Evolutionary conservation across 768 basidiomycete genomes (phyloP).

Genomic region (Mycena venus): DNA sequence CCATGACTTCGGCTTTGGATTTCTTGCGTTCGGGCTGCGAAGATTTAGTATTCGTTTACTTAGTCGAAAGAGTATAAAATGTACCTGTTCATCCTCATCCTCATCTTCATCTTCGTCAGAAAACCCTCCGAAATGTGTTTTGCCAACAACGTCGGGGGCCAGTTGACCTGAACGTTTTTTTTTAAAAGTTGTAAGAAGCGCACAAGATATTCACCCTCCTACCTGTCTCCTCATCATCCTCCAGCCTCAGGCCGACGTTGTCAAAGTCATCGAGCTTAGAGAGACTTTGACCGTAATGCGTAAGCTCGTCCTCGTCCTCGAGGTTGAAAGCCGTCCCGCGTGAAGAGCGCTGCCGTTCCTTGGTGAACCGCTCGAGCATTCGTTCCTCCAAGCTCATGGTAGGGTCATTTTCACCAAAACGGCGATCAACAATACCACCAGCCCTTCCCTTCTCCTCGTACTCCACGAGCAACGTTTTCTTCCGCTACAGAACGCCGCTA

Average conservation of each 20-base stretch:
- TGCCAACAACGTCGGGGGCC: slow-evolving; percentile 73
- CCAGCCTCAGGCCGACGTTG: slow-evolving; percentile 71
- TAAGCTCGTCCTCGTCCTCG: slow-evolving; percentile 92
- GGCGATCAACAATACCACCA: slow-evolving; percentile 92
- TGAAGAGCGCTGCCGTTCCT: slow-evolving; percentile 84
- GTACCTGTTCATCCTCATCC: slow-evolving; percentile 62
- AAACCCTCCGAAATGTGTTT: slow-evolving; percentile 90
- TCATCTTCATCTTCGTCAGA: slow-evolving; percentile 72
- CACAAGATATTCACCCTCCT: slow-evolving; percentile 18
- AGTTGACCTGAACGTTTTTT: slow-evolving; percentile 69
- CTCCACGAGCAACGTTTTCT: slow-evolving; percentile 90
- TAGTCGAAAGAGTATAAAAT: background rate
- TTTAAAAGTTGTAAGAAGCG: background rate
- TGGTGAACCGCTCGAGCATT: slow-evolving; percentile 96
- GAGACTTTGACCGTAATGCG: slow-evolving; percentile 91
- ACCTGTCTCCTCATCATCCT: slow-evolving; percentile 70
- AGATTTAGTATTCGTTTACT: slow-evolving; percentile 16
- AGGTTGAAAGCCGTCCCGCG: slow-evolving; percentile 89
- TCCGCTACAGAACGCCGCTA: slow-evolving; percentile 69
- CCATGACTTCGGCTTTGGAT: slow-evolving; percentile 96
- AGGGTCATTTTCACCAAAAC: slow-evolving; percentile 96
- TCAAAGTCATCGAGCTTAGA: slow-evolving; percentile 91
- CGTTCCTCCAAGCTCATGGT: slow-evolving; percentile 95
- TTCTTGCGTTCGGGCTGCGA: slow-evolving; percentile 86
- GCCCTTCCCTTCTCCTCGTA: slow-evolving; percentile 84